These are phyloP conservation scores for Urostyla sp. DNA, from an alignment of 73 alveolate species.

Conservation along the genomic window DNA sequence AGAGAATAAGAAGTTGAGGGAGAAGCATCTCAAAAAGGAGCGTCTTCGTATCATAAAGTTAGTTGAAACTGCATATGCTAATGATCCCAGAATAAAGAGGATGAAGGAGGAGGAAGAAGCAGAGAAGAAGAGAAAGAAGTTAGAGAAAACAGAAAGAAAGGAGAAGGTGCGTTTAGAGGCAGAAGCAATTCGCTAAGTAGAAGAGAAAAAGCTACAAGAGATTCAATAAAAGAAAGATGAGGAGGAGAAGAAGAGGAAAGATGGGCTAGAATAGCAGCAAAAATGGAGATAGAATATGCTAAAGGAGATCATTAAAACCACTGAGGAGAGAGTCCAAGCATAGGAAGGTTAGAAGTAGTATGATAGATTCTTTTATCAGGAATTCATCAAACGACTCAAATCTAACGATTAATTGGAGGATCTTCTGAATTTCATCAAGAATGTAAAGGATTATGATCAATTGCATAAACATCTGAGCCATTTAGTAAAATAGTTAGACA, in stretches of 20 bases:
- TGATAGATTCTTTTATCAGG: conserved; percentile 77
- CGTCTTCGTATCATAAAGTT: conserved; percentile 80
- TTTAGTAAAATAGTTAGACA: neutral
- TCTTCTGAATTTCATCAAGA: conserved; percentile 50
- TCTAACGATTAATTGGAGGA: conserved; percentile 60
- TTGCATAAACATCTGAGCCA: conserved; percentile 20
- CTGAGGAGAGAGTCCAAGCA: conserved; percentile 65
- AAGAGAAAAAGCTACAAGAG: conserved; percentile 20
- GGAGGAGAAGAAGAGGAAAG: conserved; percentile 66
- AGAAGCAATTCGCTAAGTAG: conserved; percentile 16
- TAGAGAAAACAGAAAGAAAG: conserved; percentile 41
- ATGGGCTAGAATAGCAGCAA: conserved; percentile 57
- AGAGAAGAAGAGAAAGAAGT: conserved; percentile 80
- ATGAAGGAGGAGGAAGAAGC: conserved; percentile 67
- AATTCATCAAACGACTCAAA: conserved; percentile 70
- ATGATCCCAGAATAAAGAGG: conserved; percentile 85
- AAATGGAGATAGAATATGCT: conserved; percentile 73
- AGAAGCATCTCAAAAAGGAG: conserved; percentile 76
- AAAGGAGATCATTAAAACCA: conserved; percentile 41
- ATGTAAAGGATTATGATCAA: conserved; percentile 57
- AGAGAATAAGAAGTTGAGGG: conserved; percentile 85
- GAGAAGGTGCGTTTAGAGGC: conserved; percentile 3
- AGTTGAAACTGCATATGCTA: conserved; percentile 77
- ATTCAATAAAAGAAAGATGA: conserved; percentile 58
- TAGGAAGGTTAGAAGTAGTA: no score